Evolutionary conservation across 2,329 filamentous ascomycete species (phyloP).

Genomic region (Aspergillus hortae): DNA sequence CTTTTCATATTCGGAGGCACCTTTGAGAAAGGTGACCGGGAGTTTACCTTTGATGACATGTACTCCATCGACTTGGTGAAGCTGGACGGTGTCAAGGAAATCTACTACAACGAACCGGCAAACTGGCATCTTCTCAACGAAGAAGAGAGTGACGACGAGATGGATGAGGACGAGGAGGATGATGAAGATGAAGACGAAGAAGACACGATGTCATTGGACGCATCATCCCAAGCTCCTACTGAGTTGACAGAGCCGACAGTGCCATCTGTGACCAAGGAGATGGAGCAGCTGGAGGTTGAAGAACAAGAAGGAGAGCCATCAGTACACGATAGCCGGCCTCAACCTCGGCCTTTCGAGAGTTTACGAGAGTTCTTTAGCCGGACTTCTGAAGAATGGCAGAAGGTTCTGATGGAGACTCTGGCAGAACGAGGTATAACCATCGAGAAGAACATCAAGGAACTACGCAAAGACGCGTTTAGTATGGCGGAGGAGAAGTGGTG

Average conservation of each 20-base stretch:
- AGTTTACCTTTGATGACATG: constrained; percentile 94
- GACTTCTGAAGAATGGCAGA: constrained; percentile 87
- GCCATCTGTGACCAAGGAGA: constrained; percentile 32
- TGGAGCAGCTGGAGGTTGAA: constrained; percentile 37
- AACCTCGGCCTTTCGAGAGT: constrained; percentile 78
- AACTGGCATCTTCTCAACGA: constrained; percentile 72
- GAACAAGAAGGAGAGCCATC: constrained; percentile 39
- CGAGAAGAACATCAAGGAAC: constrained; percentile 75
- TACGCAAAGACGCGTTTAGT: constrained; percentile 86
- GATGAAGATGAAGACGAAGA: constrained; percentile 44
- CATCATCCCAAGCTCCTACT: constrained; percentile 33
- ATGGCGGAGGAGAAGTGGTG: constrained; percentile 97
- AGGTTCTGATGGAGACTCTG: constrained; percentile 72
- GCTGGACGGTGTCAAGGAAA: constrained; percentile 86
- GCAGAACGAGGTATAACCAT: constrained; percentile 59
- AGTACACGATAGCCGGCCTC: constrained; percentile 71
- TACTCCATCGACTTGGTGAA: constrained; percentile 93
- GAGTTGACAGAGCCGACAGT: constrained; percentile 36
- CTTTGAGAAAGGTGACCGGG: constrained; percentile 88
- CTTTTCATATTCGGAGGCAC: constrained; percentile 95
- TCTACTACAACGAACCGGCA: constrained; percentile 79
- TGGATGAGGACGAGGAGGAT: constrained; percentile 40
- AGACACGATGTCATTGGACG: constrained; percentile 44
- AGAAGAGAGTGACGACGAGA: constrained; percentile 55
- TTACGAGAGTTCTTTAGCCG: constrained; percentile 88